Base-by-base conservation (phyloP, 768 basidiomycete genomes). In the Gautieria morchelliformis region DNA sequence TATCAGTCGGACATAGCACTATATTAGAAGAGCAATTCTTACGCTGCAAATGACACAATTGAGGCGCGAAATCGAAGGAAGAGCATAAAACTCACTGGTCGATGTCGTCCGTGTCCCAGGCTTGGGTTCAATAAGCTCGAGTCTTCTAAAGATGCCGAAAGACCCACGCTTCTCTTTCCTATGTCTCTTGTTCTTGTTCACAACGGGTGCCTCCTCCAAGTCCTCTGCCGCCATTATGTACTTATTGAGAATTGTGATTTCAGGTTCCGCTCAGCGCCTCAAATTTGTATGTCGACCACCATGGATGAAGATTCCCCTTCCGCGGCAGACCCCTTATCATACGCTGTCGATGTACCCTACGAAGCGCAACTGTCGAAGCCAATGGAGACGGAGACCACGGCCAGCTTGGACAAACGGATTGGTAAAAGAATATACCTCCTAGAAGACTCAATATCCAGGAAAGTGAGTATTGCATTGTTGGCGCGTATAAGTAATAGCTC, bases 81-180 rank as follows among this genome's bases (percentile, higher is more conserved):
- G 45, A 12, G 52, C 41, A 24, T 27, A 30, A 45, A 8, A 69
- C 93, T 84, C 69, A 95, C 93, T 96, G 94, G 78, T 97, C 90
- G 71, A 97, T 93, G 64, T 96, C 95, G 69, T 97, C 94, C 45
- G 94, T 97, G 67, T 98, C 95, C 95, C 95, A 98, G 66, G 94
- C 95, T 97, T 60, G 47, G 39, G 41, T 46, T 62, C 56, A 65
- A 59, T 33, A 56, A 50, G 61, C 51, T 52, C 49, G 9, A 55
- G 27, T 30, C 5, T 27, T 3, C 10, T 24, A 24, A 40, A 12
- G 20, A 20, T 49, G 52, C 24, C 10, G 19, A 20, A 32, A 42
- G 9, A 72, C 91, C 67, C 66, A 95, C 94, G 94, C 73, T 98
- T 98, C 8, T 96, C 93, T 68, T 96, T 96, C 61, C 93, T 79